Evolutionary conservation across 768 basidiomycete species (phyloP).

Genomic region (Cystofilobasidium macerans): DNA sequence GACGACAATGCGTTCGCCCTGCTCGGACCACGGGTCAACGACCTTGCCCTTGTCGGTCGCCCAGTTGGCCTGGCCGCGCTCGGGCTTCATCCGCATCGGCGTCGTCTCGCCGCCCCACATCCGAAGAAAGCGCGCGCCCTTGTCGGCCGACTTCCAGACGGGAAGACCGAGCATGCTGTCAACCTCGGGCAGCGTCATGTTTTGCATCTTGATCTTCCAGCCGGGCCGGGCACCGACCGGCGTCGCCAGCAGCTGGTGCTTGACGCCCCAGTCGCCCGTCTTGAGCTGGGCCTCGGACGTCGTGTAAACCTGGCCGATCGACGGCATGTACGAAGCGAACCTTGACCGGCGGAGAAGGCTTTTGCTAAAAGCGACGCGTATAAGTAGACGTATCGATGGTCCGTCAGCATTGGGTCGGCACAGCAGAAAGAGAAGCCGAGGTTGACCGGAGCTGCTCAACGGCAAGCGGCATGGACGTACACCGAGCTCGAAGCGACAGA

Average conservation of each 20-base stretch:
- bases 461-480: no score
- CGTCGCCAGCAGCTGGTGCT: background rate
- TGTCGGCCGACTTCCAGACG: conserved; percentile 19
- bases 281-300: background rate
- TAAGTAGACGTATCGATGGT: background rate
- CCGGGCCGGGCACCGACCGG: background rate
- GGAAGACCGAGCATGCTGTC: conserved; percentile 22
- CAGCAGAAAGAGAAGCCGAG: no score
- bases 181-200: conserved; percentile 23
- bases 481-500: conserved; percentile 4
- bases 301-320: conserved; percentile 23
- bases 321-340: conserved; percentile 13
- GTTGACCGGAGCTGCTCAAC: no score
- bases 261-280: conserved; percentile 23
- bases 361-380: background rate
- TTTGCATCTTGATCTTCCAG: background rate
- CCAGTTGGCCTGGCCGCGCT: conserved; percentile 6
- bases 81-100: conserved; percentile 9
- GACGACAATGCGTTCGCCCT: conserved; percentile 9
- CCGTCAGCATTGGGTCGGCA: no score
- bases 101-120: conserved; percentile 22
- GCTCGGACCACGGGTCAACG: conserved; percentile 20
- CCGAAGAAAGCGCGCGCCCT: conserved; percentile 18
- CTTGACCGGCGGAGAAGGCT: conserved; percentile 18
- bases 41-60: conserved; percentile 7